A percentile compares a stretch with the other conserved stretches of the same genome.
Conservation (phyloP, 495 filamentous ascomycete genomes). For the Lindgomyces ingoldianus region DNA sequence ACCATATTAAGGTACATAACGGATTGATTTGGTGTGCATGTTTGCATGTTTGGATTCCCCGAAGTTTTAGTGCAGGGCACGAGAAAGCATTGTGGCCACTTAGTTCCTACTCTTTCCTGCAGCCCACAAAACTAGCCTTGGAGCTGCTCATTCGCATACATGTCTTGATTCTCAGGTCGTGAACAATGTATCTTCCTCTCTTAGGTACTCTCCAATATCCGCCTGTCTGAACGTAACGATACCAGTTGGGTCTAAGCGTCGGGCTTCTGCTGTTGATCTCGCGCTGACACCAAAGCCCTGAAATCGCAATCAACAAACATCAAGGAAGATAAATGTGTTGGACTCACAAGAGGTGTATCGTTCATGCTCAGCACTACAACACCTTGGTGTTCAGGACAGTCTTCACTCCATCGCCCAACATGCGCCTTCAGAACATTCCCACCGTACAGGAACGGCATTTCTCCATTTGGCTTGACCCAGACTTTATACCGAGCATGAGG, state of each 20-base stretch:
- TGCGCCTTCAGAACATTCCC: slow-evolving; percentile 90
- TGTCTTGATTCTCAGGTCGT: slow-evolving; percentile 41
- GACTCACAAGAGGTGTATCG: slow-evolving; percentile 68
- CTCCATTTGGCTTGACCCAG: slow-evolving; percentile 92
- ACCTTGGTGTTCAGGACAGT: slow-evolving; percentile 77
- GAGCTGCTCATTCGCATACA: too few species aligned
- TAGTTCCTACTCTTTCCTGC: too few species aligned
- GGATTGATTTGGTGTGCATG: too few species aligned
- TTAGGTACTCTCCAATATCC: slow-evolving; percentile 88
- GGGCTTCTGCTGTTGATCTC: slow-evolving; percentile 75
- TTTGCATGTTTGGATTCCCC: too few species aligned
- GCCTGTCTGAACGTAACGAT: slow-evolving; percentile 82
- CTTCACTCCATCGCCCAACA: slow-evolving; percentile 82
- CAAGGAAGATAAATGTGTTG: not conserved
- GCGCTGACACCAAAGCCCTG: slow-evolving; percentile 83
- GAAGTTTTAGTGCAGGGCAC: too few species aligned
- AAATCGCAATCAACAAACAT: not conserved
- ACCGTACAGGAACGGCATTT: slow-evolving; percentile 93
- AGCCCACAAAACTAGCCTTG: too few species aligned
- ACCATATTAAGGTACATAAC: too few species aligned
- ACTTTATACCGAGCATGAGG: slow-evolving; percentile 90
- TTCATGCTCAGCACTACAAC: slow-evolving; percentile 75
- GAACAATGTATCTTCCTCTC: slow-evolving; percentile 64
- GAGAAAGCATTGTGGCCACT: too few species aligned
- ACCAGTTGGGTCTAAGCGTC: slow-evolving; percentile 83